phyloP scores from a whole-genome alignment of 2,329 filamentous ascomycete species.

The Trichoderma cornu-damae region DNA sequence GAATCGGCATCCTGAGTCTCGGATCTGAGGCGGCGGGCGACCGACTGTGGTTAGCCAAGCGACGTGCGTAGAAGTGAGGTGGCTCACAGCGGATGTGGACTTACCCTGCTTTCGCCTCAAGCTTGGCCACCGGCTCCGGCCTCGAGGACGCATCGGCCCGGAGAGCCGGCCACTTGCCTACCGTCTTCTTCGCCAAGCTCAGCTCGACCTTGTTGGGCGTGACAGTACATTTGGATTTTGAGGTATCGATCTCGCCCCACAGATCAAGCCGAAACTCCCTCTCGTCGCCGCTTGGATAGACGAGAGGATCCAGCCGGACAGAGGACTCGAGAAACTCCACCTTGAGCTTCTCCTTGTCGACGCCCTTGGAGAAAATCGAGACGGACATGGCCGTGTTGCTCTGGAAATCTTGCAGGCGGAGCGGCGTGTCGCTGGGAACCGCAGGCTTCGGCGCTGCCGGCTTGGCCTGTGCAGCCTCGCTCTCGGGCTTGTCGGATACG shows the following conservation, averaged over 20 bases:
- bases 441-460: slow-evolving; percentile 19
- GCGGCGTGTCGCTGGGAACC: slow-evolving; percentile 24
- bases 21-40: neutral
- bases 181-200: slow-evolving; percentile 59
- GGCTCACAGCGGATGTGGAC: neutral
- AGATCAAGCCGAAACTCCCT: slow-evolving; percentile 61
- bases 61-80: neutral
- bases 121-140: neutral
- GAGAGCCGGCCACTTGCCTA: slow-evolving; percentile 61
- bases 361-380: slow-evolving; percentile 41
- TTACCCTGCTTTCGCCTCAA: slow-evolving; percentile 23
- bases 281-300: slow-evolving; percentile 47
- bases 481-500: slow-evolving; percentile 5
- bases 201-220: slow-evolving; percentile 78
- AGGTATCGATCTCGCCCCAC: slow-evolving; percentile 58
- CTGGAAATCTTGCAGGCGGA: slow-evolving; percentile 36
- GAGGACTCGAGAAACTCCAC: slow-evolving; percentile 32
- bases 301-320: slow-evolving; percentile 29
- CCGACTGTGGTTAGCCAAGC: neutral
- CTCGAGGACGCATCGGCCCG: slow-evolving; percentile 5
- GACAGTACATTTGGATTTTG: slow-evolving; percentile 57
- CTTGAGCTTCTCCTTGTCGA: slow-evolving; percentile 37
- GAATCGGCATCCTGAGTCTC: neutral
- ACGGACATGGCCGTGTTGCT: slow-evolving; percentile 33
- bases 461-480: neutral